Evolutionary conservation across 2,329 filamentous ascomycete species (phyloP).

Genomic region (Botrytis galanthina): DNA sequence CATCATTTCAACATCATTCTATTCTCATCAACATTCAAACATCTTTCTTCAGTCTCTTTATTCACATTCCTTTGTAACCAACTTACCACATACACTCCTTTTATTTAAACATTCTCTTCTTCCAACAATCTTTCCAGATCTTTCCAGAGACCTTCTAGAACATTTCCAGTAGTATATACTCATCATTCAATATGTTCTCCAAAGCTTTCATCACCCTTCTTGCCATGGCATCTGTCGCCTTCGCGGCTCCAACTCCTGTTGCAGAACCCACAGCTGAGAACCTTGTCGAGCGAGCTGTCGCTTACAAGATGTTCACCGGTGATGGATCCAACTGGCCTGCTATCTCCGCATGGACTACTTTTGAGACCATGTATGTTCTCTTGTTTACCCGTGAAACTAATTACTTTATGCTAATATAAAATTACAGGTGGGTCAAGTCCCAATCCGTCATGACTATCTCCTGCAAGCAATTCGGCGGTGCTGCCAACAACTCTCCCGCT

Average conservation of each 20-base stretch:
- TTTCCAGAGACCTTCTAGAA: constrained; percentile 7
- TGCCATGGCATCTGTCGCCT: not conserved
- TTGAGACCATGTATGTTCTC: constrained; percentile 12
- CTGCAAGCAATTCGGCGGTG: not conserved
- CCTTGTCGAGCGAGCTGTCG: not conserved
- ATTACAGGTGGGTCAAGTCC: constrained; percentile 12
- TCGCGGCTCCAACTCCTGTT: not conserved
- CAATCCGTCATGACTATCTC: constrained; percentile 10
- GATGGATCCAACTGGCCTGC: constrained; percentile 11
- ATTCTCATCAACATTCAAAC: not conserved
- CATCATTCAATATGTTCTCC: constrained; percentile 5
- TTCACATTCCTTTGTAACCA: not conserved
- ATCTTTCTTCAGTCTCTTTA: not conserved
- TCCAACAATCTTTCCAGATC: constrained; percentile 1
- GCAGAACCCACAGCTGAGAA: not conserved
- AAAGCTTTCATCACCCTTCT: not conserved
- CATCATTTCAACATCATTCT: not conserved
- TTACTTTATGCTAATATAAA: not conserved
- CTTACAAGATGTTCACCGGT: constrained; percentile 8
- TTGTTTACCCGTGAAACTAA: not conserved
- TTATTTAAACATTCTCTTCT: not conserved
- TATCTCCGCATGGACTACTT: not conserved
- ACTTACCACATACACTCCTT: not conserved
- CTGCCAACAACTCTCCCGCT: constrained; percentile 11
- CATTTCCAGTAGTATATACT: not conserved